These are phyloP conservation scores for Ostreobium quekettii DNA, from an alignment of 139 green algal genomes.

Conservation along the genomic window DNA sequence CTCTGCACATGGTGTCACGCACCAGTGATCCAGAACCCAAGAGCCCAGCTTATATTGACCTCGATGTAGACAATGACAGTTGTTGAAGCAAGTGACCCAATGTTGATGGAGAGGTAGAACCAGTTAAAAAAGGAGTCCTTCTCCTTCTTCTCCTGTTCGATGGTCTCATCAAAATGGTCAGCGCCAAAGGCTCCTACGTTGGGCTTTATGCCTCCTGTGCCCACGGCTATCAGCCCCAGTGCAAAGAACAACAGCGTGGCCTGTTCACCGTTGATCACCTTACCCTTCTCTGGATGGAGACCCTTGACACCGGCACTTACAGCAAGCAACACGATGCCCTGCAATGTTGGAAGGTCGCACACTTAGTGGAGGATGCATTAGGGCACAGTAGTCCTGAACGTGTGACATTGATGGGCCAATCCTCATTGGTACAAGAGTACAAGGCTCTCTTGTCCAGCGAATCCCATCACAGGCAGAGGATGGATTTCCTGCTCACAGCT, in stretches of 20 bases:
- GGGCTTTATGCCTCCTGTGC: constrained; percentile 94
- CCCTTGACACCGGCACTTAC: constrained; percentile 36
- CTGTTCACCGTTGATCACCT: constrained; percentile 39
- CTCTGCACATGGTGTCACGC: too few relatives aligned
- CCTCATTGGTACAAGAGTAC: too few relatives aligned
- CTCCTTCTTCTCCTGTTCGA: constrained; percentile 68
- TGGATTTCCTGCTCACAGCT: not conserved
- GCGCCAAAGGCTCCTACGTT: constrained; percentile 94
- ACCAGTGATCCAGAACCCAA: constrained; percentile 78
- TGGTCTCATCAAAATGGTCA: constrained; percentile 93
- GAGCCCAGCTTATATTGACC: constrained; percentile 58
- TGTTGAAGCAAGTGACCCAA: constrained; percentile 71
- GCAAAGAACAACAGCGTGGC: constrained; percentile 47
- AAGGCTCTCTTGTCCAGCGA: too few relatives aligned
- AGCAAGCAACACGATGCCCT: constrained; percentile 68
- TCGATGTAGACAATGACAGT: constrained; percentile 69
- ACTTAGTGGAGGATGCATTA: too few relatives aligned
- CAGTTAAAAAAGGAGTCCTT: constrained; percentile 93
- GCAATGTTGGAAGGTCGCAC: constrained; percentile 4
- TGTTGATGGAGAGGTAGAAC: constrained; percentile 97
- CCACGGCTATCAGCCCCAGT: constrained; percentile 81
- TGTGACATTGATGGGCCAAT: too few relatives aligned
- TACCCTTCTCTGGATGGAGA: constrained; percentile 33
- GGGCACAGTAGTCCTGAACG: too few relatives aligned
- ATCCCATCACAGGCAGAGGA: not conserved